These are phyloP conservation scores for Kwoniella bestiolae DNA, from an alignment of 768 basidiomycete genomes.

Conservation along the genomic window DNA sequence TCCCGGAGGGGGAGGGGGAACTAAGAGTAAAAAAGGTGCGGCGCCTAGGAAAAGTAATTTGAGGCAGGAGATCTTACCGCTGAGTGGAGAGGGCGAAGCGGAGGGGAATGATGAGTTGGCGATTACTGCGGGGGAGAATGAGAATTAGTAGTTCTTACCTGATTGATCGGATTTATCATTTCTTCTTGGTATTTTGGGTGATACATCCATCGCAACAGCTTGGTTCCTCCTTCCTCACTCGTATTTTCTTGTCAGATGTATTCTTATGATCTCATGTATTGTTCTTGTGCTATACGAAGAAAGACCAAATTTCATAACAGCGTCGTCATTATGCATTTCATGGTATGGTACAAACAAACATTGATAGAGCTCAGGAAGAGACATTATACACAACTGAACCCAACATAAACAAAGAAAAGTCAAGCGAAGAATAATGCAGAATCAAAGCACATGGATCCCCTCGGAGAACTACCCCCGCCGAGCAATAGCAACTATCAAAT, in stretches of 20 bases:
- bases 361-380: neutral
- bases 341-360: neutral
- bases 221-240: too few species aligned
- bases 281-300: too few species aligned
- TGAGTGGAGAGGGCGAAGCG: too few species aligned
- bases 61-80: slow-evolving; percentile 46
- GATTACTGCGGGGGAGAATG: neutral
- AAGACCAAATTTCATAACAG: neutral
- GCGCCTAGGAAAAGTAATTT: slow-evolving; percentile 44
- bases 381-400: neutral
- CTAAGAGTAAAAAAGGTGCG: slow-evolving; percentile 14
- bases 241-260: neutral
- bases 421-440: neutral
- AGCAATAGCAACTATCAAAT: slow-evolving; percentile 83
- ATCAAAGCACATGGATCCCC: neutral
- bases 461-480: slow-evolving; percentile 54
- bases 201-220: neutral
- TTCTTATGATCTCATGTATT: too few species aligned
- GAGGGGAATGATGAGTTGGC: slow-evolving; percentile 17
- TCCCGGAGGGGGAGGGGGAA: neutral
- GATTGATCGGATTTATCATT: neutral
- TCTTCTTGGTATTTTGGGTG: neutral
- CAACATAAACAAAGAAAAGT: neutral
- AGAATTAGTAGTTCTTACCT: neutral
- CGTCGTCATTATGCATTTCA: slow-evolving; percentile 2